phyloP scores from a whole-genome alignment of 139 green algal genomes.

The Klebsormidium nitens region DNA sequence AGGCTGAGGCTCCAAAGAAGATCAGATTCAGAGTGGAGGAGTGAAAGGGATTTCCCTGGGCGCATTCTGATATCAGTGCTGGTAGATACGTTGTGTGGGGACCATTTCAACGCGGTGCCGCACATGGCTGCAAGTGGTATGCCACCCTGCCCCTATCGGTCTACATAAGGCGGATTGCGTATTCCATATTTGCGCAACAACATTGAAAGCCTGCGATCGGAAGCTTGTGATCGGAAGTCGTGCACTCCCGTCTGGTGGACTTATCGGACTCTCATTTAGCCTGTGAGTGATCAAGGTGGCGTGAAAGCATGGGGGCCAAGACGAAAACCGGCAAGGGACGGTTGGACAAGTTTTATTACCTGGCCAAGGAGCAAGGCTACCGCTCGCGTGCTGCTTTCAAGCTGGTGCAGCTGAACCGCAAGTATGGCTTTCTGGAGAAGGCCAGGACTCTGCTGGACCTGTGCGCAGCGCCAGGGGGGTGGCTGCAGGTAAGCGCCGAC shows the following conservation, averaged over 20 bases:
- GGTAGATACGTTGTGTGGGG: too few species aligned
- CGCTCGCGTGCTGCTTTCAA: conserved; percentile 98
- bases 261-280: not conserved
- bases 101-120: too few species aligned
- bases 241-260: not conserved
- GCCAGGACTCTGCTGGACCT: conserved; percentile 81
- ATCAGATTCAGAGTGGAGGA: too few species aligned
- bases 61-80: too few species aligned
- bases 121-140: too few species aligned
- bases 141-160: not conserved
- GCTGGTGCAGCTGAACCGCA: conserved; percentile 97
- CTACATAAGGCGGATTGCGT: not conserved
- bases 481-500: conserved; percentile 41
- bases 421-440: conserved; percentile 86
- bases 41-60: too few species aligned
- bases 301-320: conserved; percentile 32
- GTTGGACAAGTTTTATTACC: conserved; percentile 94
- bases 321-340: conserved; percentile 42
- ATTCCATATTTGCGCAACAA: not conserved
- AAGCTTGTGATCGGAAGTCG: not conserved
- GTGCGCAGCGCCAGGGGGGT: conserved; percentile 88
- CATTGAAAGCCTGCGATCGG: not conserved
- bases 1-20: too few species aligned
- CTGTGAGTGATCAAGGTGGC: too few species aligned
- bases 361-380: conserved; percentile 98